phyloP scores from a whole-genome alignment of 129 eudicot species.

The Centaurea solstitialis region DNA sequence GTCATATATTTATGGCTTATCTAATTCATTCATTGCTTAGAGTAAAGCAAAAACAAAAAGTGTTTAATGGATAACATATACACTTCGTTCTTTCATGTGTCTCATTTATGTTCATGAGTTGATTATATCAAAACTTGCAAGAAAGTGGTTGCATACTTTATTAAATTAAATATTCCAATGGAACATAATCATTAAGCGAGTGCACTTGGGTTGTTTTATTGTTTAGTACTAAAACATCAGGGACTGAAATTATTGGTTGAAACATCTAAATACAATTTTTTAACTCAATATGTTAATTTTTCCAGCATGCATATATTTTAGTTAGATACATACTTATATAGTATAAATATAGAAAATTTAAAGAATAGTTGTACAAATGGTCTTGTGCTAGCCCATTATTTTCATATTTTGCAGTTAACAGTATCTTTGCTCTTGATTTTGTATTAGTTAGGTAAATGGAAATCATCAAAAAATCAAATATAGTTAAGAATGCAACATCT shows the following conservation, averaged over 20 bases:
- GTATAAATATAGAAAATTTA: not conserved
- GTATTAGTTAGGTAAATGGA: too few relatives aligned
- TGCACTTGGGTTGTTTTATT: not conserved
- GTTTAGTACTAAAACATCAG: conserved; percentile 5
- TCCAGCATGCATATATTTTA: too few relatives aligned
- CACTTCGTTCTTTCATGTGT: not conserved
- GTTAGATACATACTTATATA: too few relatives aligned
- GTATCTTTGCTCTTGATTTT: not conserved
- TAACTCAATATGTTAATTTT: not conserved
- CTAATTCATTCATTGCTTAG: not conserved
- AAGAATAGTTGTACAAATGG: not conserved
- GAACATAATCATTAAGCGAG: not conserved
- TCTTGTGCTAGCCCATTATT: not conserved
- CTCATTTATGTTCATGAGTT: not conserved
- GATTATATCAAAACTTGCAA: not conserved
- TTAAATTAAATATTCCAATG: conserved; percentile 13
- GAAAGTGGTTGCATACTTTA: conserved; percentile 2
- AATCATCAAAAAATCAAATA: not conserved
- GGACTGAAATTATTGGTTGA: conserved; percentile 3
- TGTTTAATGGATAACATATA: not conserved
- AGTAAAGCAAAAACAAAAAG: not conserved
- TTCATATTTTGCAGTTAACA: not conserved
- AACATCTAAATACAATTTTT: not conserved
- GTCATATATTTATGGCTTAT: not conserved
- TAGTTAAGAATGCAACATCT: not conserved